Percentiles rank a stretch among this genome's conserved stretches.
Evolutionary conservation across 2,329 filamentous ascomycete genomes (phyloP).

Genomic region (Aspergillus aculeatinus): DNA sequence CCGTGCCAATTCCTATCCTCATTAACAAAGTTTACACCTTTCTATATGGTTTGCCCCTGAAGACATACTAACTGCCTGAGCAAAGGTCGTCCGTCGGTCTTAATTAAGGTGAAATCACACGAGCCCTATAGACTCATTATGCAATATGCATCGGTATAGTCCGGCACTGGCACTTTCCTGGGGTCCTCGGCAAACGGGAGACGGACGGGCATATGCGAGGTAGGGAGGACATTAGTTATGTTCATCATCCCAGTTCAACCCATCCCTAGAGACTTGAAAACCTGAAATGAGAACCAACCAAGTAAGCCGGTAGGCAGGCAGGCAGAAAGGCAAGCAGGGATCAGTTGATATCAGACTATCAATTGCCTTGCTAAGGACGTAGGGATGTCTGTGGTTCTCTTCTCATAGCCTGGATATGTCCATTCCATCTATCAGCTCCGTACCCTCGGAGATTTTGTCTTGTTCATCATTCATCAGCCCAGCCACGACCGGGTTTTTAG

Average conservation of each 20-base stretch:
- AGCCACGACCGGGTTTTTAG: slow-evolving; percentile 3
- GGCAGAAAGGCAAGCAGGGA: neutral
- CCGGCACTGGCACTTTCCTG: too few species aligned
- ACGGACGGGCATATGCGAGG: too few species aligned
- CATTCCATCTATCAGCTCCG: slow-evolving; percentile 6
- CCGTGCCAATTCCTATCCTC: neutral
- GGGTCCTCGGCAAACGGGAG: too few species aligned
- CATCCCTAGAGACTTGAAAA: neutral
- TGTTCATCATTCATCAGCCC: neutral
- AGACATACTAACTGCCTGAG: neutral
- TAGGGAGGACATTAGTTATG: too few species aligned
- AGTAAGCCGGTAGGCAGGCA: neutral
- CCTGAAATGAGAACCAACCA: neutral
- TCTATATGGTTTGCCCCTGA: neutral
- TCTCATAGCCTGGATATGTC: slow-evolving; percentile 1
- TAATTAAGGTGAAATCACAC: neutral
- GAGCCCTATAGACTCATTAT: neutral
- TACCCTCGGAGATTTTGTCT: slow-evolving; percentile 9
- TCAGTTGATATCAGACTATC: neutral
- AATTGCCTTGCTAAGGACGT: neutral
- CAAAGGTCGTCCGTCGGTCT: neutral
- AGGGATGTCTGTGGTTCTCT: neutral
- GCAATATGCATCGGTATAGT: neutral
- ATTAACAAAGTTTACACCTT: neutral
- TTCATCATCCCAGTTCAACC: neutral